A percentile compares a stretch with the other conserved stretches of the same genome.
Conservation (phyloP, 176 grass and related monocot species). For the Pontederia crassipes region DNA sequence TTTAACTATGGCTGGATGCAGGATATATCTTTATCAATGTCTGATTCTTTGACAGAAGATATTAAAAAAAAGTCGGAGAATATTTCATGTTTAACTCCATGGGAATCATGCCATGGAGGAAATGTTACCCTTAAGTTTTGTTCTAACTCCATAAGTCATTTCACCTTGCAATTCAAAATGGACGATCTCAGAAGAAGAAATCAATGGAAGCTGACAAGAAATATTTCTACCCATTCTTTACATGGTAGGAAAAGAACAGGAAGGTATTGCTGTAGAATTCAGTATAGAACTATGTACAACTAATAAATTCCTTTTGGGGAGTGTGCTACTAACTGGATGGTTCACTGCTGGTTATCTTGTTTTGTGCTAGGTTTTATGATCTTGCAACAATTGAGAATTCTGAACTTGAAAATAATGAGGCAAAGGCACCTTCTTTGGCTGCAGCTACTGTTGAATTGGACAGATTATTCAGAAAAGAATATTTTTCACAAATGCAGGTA, state of each 20-base stretch:
- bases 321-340: not conserved
- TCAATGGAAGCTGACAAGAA: constrained; percentile 33
- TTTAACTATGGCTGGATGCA: not conserved
- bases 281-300: no score
- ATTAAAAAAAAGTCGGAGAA: constrained; percentile 25
- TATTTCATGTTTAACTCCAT: constrained; percentile 23
- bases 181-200: constrained; percentile 64
- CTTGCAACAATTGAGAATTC: constrained; percentile 61
- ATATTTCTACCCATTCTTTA: constrained; percentile 26
- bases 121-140: constrained; percentile 21
- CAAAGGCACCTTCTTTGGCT: constrained; percentile 49
- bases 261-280: constrained; percentile 34
- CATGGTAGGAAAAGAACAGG: constrained; percentile 23
- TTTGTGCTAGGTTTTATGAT: constrained; percentile 48
- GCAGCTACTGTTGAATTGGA: constrained; percentile 76
- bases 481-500: constrained; percentile 94
- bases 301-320: not conserved
- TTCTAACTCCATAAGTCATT: constrained; percentile 39
- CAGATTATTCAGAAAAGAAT: constrained; percentile 84
- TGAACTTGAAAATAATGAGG: constrained; percentile 51
- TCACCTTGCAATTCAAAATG: constrained; percentile 53
- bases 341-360: not conserved
- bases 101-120: constrained; percentile 25
- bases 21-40: constrained; percentile 19
- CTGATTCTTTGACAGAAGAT: constrained; percentile 28